Evolutionary conservation across 1,284 basidiomycete species (phyloP).

Genomic region (Coniferiporia sulphurascens): DNA sequence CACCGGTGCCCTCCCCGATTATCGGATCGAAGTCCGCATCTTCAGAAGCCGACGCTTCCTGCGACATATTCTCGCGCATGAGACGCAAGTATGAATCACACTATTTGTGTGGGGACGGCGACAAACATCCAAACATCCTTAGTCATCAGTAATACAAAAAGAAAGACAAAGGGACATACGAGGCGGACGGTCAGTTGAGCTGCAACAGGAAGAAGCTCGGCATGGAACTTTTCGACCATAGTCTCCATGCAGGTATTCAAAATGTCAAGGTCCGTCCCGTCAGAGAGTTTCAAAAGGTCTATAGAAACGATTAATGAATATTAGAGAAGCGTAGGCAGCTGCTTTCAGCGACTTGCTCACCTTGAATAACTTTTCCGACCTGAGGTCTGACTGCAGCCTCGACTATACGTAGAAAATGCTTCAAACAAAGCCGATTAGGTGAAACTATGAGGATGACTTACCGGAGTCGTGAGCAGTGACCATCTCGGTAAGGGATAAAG

Average conservation of each 20-base stretch:
- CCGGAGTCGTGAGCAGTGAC: constrained; percentile 63
- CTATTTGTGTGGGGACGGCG: constrained; percentile 32
- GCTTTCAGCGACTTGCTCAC: constrained; percentile 32
- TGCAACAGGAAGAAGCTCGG: constrained; percentile 82
- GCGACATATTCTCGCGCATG: constrained; percentile 57
- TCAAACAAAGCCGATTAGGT: background rate
- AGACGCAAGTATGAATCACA: constrained; percentile 81
- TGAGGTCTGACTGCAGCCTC: constrained; percentile 69
- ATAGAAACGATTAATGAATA: background rate
- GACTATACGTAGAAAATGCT: constrained; percentile 38
- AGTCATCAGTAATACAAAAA: background rate
- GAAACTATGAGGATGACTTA: constrained; percentile 27
- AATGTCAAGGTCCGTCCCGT: constrained; percentile 87
- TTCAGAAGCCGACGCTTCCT: constrained; percentile 42
- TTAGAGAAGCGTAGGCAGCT: background rate
- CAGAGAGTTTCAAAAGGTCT: constrained; percentile 83
- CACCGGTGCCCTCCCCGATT: constrained; percentile 34
- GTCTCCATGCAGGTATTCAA: constrained; percentile 79
- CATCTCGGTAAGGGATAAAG: constrained; percentile 76
- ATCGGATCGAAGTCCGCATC: constrained; percentile 38
- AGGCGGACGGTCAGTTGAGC: constrained; percentile 76
- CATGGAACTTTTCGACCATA: constrained; percentile 83
- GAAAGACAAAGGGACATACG: constrained; percentile 39
- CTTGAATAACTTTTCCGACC: constrained; percentile 85
- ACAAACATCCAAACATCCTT: background rate